Percentiles rank a stretch among this genome's conserved stretches.
Evolutionary conservation across 139 green algal genomes (phyloP).

Genomic region (Tetradesmus lagerheimii): DNA sequence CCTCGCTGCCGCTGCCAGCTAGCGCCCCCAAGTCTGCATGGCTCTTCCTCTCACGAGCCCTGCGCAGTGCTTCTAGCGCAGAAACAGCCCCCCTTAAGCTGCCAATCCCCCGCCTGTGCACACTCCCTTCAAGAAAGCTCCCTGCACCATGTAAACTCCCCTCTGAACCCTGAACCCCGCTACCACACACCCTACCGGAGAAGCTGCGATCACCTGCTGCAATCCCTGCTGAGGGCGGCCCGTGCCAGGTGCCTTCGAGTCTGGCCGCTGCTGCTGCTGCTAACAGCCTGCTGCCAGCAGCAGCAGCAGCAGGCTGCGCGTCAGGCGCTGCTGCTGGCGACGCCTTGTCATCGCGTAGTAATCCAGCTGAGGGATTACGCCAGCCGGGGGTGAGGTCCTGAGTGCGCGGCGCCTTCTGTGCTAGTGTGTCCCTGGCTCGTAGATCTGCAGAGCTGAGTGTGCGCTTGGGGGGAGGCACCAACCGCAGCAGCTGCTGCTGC

Average conservation of each 20-base stretch:
- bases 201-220: background rate
- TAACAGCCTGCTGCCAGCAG: background rate
- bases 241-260: constrained; percentile 31
- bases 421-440: background rate
- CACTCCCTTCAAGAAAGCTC: background rate
- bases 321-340: background rate
- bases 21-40: background rate
- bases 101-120: background rate
- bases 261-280: constrained; percentile 22
- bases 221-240: background rate
- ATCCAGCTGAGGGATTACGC: background rate
- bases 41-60: constrained; percentile 22
- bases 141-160: constrained; percentile 8
- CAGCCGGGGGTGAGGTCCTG: background rate
- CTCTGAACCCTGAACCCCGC: background rate
- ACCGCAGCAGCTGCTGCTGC: constrained; percentile 43
- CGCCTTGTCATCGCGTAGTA: background rate
- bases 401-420: background rate
- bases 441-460: constrained; percentile 1
- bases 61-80: constrained; percentile 42
- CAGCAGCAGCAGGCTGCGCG: background rate
- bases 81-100: constrained; percentile 30
- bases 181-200: background rate
- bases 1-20: background rate
- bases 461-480: constrained; percentile 29